Evolutionary conservation across 2,329 filamentous ascomycete species (phyloP).

Genomic region (Botrytis galanthina): DNA sequence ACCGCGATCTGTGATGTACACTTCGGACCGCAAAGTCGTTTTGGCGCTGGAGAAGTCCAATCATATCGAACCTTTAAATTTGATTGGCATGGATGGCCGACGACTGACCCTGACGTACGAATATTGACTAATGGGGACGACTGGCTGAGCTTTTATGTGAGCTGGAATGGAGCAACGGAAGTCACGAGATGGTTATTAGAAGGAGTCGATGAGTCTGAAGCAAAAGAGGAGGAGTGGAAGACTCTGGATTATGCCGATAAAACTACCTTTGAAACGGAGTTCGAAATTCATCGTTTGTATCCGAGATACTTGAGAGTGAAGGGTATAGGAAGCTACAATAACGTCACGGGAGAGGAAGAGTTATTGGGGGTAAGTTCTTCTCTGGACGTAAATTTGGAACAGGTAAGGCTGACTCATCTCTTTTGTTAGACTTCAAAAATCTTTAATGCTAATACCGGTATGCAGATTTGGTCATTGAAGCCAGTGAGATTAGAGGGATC

Average conservation of each 20-base stretch:
- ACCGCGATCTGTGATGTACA: constrained; percentile 40
- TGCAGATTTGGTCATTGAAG: constrained; percentile 17
- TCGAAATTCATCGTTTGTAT: constrained; percentile 3
- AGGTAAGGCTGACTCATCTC: constrained; percentile 13
- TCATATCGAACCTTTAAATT: constrained; percentile 43
- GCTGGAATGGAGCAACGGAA: constrained; percentile 53
- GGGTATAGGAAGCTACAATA: not conserved
- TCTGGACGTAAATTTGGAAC: constrained; percentile 14
- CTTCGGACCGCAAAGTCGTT: constrained; percentile 41
- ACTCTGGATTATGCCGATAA: constrained; percentile 15
- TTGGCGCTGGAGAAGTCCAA: constrained; percentile 35
- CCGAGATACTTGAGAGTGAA: constrained; percentile 17
- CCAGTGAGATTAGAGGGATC: constrained; percentile 10
- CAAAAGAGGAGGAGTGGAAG: constrained; percentile 7
- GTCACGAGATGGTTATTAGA: constrained; percentile 43
- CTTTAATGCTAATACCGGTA: constrained; percentile 14
- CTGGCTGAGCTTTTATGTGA: constrained; percentile 47
- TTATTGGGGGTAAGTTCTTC: constrained; percentile 16
- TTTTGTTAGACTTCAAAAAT: constrained; percentile 7
- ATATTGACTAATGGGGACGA: constrained; percentile 37
- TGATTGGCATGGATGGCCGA: constrained; percentile 42
- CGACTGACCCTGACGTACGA: constrained; percentile 40
- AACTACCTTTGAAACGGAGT: constrained; percentile 15
- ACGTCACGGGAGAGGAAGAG: not conserved
- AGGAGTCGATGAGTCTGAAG: constrained; percentile 11